Percentiles rank a stretch among this genome's conserved stretches.
Evolutionary conservation across 495 filamentous ascomycete genomes (phyloP).

Genomic region (Penicillium egyptiacum): DNA sequence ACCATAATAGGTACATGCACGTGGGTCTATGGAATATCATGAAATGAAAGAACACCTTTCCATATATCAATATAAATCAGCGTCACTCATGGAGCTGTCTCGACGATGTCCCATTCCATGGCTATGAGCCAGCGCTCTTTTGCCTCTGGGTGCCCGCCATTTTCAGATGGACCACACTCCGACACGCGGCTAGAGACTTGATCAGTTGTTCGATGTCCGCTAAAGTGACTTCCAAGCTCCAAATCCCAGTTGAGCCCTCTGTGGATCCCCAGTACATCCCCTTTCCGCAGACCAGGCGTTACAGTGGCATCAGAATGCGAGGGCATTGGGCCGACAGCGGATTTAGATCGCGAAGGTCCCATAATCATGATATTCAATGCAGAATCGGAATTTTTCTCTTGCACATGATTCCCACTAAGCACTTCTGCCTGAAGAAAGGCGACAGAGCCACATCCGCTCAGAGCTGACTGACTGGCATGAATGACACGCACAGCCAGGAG

Average conservation of each 20-base stretch:
- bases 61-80: neutral
- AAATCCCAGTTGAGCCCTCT: constrained; percentile 41
- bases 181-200: neutral
- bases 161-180: neutral
- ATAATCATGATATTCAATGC: constrained; percentile 33
- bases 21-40: neutral
- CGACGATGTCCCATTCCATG: constrained; percentile 46
- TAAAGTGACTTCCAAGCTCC: constrained; percentile 11
- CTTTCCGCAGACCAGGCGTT: constrained; percentile 15
- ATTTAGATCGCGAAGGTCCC: constrained; percentile 28
- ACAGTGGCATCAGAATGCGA: neutral
- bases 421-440: constrained; percentile 30
- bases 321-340: neutral
- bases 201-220: neutral
- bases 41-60: neutral
- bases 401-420: neutral
- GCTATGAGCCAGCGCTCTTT: constrained; percentile 35
- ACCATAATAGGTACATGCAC: neutral
- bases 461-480: constrained; percentile 18
- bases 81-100: neutral
- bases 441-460: constrained; percentile 33
- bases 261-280: constrained; percentile 34
- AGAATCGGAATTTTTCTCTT: neutral
- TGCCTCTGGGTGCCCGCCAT: neutral
- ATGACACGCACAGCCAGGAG: constrained; percentile 23